Base-by-base conservation (phyloP, 768 basidiomycete genomes). In the Coprinopsis marcescibilis region DNA sequence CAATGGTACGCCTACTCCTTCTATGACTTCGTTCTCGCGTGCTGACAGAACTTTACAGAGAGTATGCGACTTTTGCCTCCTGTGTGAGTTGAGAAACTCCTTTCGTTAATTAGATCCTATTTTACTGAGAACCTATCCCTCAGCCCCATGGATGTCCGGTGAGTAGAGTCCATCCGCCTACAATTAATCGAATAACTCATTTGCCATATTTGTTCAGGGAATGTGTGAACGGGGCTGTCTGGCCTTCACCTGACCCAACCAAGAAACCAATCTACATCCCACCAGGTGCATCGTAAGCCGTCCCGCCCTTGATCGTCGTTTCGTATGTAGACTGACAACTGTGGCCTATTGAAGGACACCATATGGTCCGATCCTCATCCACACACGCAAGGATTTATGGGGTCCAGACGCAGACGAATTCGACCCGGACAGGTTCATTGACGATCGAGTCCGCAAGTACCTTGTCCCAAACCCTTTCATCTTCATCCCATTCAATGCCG, bases 401-500 rank as follows among this genome's bases (percentile, higher is more conserved):
- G 48, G 39, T 20, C 33, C 42, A 15, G 48, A 46, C 24, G 47
- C 47, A 27, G 12, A 11, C 14, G 52, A 66, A 39, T 84, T 83
- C 52, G 81, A 84, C 54, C 83, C 82, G 0, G 78, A 82, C 52
- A 69, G 83, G 13, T 85, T 80, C 68, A 58, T 83, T 36, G 82
- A 85, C 46, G 69, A 71, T 8, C 67, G 82, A 24, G 53, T 78
- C 5, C 68, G 70, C 46, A 73, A 72, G 53, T 78, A 78, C 48
- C 64, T 81, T 15, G 66, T 65, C 0, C 68, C 72, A 1, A 83
- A 83, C 50, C 80, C 81, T 1, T 82, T 76, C 67, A 84, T 86
- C 50, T 85, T 84, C 60, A 62, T 78, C 4, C 81, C 83, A 0
- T 84, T 84, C 65, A 82, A 82, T 48, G 80, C 79, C 0, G 83